Percentiles rank a stretch among this genome's conserved stretches.
These are phyloP conservation scores for Arbutus unedo DNA, from an alignment of 148 eudicot species.

Conservation along the genomic window DNA sequence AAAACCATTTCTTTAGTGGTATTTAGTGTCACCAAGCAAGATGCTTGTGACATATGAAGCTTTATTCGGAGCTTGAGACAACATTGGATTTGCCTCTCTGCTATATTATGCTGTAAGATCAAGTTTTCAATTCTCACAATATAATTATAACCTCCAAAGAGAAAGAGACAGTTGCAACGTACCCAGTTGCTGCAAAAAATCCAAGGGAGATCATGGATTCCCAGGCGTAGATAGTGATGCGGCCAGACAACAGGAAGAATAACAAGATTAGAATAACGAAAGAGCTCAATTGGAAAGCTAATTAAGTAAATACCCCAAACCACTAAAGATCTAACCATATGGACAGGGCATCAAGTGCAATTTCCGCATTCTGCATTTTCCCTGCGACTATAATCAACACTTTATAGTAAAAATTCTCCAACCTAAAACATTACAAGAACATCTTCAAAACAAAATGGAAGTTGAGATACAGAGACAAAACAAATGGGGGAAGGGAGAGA, in stretches of 20 bases:
- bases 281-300: not conserved
- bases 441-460: not conserved
- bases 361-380: constrained; percentile 21
- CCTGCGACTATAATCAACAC: constrained; percentile 32
- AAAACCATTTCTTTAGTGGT: not conserved
- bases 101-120: not conserved
- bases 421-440: constrained; percentile 19
- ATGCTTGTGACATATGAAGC: not conserved
- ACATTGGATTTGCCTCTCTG: not conserved
- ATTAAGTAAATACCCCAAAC: not conserved
- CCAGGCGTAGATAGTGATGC: constrained; percentile 21
- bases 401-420: constrained; percentile 35
- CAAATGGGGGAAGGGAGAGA: not conserved
- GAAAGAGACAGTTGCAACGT: constrained; percentile 1
- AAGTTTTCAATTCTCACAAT: not conserved
- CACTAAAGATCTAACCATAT: constrained; percentile 23
- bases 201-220: constrained; percentile 27
- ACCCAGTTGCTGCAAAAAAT: constrained; percentile 32
- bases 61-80: not conserved
- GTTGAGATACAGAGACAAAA: not conserved
- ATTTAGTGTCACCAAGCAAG: not conserved
- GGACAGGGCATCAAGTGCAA: constrained; percentile 37
- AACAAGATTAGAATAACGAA: not conserved
- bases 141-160: not conserved
- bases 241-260: not conserved